phyloP scores from a whole-genome alignment of 2,329 filamentous ascomycete species.

The Alternaria sp. region DNA sequence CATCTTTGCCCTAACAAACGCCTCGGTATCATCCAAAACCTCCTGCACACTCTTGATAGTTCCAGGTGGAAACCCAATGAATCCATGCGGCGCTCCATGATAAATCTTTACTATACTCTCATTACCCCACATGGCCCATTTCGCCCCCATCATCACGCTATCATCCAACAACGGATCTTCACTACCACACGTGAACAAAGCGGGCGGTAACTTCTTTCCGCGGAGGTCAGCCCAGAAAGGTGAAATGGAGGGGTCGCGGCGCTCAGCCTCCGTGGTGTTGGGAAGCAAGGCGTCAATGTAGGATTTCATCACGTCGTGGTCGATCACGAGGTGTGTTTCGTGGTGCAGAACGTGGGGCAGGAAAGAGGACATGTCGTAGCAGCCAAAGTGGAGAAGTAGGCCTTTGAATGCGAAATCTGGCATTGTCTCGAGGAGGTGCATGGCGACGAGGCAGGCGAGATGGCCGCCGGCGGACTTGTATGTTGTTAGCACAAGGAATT shows the following conservation, averaged over 20 bases:
- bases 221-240: conserved; percentile 60
- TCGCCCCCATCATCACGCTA: conserved; percentile 61
- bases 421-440: conserved; percentile 55
- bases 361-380: conserved; percentile 58
- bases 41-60: conserved; percentile 49
- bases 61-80: conserved; percentile 54
- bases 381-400: conserved; percentile 63
- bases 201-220: conserved; percentile 56
- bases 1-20: too few species aligned
- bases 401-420: conserved; percentile 56
- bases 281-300: conserved; percentile 59
- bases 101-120: conserved; percentile 63
- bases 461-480: conserved; percentile 62
- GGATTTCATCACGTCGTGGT: conserved; percentile 55
- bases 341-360: conserved; percentile 52
- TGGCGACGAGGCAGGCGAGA: conserved; percentile 56
- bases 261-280: conserved; percentile 51
- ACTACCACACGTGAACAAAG: conserved; percentile 64
- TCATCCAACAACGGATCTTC: conserved; percentile 64
- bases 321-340: conserved; percentile 55
- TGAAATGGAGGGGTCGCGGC: conserved; percentile 56
- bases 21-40: conserved; percentile 51
- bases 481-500: neutral
- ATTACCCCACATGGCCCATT: conserved; percentile 62
- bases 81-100: conserved; percentile 64